A percentile compares a stretch with the other conserved stretches of the same genome.
These are phyloP conservation scores for Recurvomyces mirabilis DNA, from an alignment of 495 filamentous ascomycete genomes.

Conservation along the genomic window DNA sequence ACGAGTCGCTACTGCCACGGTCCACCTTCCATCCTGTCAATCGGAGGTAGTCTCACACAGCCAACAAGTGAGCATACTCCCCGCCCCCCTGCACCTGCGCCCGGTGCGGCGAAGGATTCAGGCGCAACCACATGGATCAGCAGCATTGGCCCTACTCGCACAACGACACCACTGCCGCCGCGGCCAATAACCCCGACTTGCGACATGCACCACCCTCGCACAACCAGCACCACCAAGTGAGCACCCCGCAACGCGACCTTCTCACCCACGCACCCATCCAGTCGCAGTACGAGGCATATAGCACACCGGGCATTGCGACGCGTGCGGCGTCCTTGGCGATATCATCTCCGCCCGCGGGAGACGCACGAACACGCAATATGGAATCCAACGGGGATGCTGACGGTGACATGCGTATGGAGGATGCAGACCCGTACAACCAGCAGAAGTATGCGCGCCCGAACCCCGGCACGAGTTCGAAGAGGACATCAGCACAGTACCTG, in stretches of 20 bases:
- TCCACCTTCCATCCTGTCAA: too few species aligned
- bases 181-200: too few species aligned
- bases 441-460: slow-evolving; percentile 62
- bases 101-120: too few species aligned
- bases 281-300: slow-evolving; percentile 21
- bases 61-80: too few species aligned
- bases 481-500: slow-evolving; percentile 53
- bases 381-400: slow-evolving; percentile 58
- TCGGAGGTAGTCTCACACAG: too few species aligned
- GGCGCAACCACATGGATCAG: too few species aligned
- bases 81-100: too few species aligned
- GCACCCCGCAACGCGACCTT: not conserved
- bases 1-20: too few species aligned
- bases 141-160: too few species aligned
- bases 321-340: slow-evolving; percentile 28
- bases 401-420: slow-evolving; percentile 84
- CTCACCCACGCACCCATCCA: not conserved
- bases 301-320: slow-evolving; percentile 24
- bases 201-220: too few species aligned
- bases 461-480: slow-evolving; percentile 43
- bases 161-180: too few species aligned
- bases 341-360: slow-evolving; percentile 21
- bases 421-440: slow-evolving; percentile 73
- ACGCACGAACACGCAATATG: slow-evolving; percentile 15
- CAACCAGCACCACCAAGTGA: too few species aligned